Conservation (phyloP, 2,329 filamentous ascomycete species). For the Lachnellula cervina region DNA sequence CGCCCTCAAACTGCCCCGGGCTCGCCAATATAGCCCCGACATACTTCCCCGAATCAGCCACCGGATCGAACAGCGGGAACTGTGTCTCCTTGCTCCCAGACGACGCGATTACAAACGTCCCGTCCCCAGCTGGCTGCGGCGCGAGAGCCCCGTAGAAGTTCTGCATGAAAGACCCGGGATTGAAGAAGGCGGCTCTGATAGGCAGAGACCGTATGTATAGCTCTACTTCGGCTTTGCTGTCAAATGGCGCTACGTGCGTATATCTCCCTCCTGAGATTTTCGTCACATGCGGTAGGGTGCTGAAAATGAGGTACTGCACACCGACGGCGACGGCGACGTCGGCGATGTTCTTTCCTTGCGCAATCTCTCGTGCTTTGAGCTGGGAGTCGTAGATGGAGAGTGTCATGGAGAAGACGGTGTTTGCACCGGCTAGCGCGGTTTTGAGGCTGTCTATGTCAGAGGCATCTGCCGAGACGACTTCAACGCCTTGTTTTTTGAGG, state of each 20-base stretch:
- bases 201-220: conserved; percentile 33
- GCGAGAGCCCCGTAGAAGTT: conserved; percentile 5
- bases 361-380: neutral
- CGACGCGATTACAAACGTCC: conserved; percentile 14
- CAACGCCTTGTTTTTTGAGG: conserved; percentile 31
- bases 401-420: conserved; percentile 47
- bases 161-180: conserved; percentile 42
- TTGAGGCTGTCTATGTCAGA: conserved; percentile 35
- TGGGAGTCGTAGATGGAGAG: conserved; percentile 34
- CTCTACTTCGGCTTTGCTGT: conserved; percentile 33
- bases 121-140: conserved; percentile 14
- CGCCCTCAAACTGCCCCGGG: conserved; percentile 39
- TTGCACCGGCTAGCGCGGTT: conserved; percentile 37
- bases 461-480: conserved; percentile 38
- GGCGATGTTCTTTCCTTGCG: conserved; percentile 37
- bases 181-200: conserved; percentile 41
- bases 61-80: conserved; percentile 28
- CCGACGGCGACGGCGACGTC: conserved; percentile 37
- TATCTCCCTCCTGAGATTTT: conserved; percentile 35
- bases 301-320: conserved; percentile 40
- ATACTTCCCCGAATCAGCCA: conserved; percentile 25
- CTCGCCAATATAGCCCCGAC: conserved; percentile 38
- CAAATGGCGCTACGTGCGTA: conserved; percentile 32
- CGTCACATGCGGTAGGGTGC: conserved; percentile 34
- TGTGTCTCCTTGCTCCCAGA: conserved; percentile 19